These are phyloP conservation scores for Colletotrichum caudatum DNA, from an alignment of 2,329 filamentous ascomycete genomes.

Conservation along the genomic window DNA sequence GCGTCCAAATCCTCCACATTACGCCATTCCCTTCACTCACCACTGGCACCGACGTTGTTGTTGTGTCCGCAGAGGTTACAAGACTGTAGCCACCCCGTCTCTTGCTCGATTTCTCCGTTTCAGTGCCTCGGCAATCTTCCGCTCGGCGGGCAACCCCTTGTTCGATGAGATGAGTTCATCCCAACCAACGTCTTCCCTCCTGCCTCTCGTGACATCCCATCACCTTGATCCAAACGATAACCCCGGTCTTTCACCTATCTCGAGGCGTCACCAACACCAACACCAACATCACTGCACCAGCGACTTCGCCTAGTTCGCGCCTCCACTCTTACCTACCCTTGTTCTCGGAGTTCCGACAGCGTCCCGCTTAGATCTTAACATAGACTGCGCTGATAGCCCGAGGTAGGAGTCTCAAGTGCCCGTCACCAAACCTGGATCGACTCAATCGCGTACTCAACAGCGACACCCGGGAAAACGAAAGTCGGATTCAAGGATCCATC, in stretches of 20 bases:
- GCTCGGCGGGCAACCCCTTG: background rate
- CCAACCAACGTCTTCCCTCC: background rate
- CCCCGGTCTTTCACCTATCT: background rate
- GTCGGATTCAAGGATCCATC: too few relatives aligned
- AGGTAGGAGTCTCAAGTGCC: background rate
- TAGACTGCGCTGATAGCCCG: background rate
- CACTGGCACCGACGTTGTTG: background rate
- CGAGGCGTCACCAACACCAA: background rate
- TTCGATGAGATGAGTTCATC: background rate
- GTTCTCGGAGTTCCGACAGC: background rate
- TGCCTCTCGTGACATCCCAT: background rate
- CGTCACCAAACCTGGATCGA: background rate
- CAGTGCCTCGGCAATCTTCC: background rate
- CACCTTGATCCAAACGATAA: background rate
- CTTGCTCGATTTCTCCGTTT: background rate
- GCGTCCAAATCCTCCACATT: background rate
- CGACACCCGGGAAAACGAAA: background rate
- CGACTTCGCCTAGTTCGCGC: background rate
- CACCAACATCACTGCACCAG: background rate
- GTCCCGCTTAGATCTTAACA: too few relatives aligned
- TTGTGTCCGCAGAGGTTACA: conserved; percentile 1
- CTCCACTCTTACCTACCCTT: background rate
- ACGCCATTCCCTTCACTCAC: background rate
- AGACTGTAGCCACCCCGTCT: background rate
- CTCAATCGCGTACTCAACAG: background rate